Percentiles rank a stretch among this genome's conserved stretches.
Evolutionary conservation across 1,139 yeast species (phyloP).

Genomic region (Lodderomyces pseudojiufengensis): DNA sequence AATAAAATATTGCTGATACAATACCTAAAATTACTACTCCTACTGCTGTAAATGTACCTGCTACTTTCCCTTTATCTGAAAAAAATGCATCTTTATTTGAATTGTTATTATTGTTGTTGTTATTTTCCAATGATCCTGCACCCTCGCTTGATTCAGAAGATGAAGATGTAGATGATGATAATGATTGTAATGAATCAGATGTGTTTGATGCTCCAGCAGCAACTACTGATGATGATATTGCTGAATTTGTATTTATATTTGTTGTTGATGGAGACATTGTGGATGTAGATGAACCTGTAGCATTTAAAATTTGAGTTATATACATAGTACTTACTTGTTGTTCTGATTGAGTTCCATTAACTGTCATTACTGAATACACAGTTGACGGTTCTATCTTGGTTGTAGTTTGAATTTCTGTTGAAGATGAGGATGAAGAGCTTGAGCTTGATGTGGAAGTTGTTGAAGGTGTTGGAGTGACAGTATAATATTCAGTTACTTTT

Average conservation of each 20-base stretch:
- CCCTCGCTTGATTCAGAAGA: constrained; percentile 7
- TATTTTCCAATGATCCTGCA: not conserved
- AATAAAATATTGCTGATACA: constrained; percentile 30
- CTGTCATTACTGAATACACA: constrained; percentile 17
- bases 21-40: constrained; percentile 51
- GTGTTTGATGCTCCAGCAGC: not conserved
- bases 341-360: constrained; percentile 19
- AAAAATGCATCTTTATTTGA: constrained; percentile 36
- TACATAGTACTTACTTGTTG: constrained; percentile 19
- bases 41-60: constrained; percentile 70
- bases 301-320: constrained; percentile 14
- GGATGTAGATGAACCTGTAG: constrained; percentile 13
- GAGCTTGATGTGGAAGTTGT: constrained; percentile 16
- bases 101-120: not conserved
- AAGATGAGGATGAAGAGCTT: constrained; percentile 12
- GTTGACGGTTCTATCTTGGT: constrained; percentile 12
- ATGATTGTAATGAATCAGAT: constrained; percentile 9
- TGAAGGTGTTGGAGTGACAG: constrained; percentile 9
- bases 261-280: constrained; percentile 7
- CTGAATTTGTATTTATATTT: constrained; percentile 10
- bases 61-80: constrained; percentile 60
- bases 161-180: constrained; percentile 9
- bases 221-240: constrained; percentile 7
- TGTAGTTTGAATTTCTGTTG: constrained; percentile 2
- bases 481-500: constrained; percentile 10